Evolutionary conservation across 1,139 yeast species (phyloP).

Genomic region (Ogataea hybrid): DNA sequence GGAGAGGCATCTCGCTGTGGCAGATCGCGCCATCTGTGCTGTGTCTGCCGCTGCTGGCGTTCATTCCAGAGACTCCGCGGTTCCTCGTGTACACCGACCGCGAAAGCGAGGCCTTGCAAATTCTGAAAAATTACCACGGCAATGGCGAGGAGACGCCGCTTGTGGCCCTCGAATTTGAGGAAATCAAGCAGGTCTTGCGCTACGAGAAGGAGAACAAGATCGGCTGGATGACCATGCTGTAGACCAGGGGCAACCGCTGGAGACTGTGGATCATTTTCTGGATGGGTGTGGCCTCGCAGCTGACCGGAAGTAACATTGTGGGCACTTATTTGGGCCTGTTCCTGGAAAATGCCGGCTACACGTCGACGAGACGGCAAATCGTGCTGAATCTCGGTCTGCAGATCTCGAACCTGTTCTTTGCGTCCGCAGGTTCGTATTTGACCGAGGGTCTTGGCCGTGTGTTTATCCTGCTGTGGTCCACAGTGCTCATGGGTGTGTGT

Average conservation of each 20-base stretch:
- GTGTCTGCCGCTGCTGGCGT: slow-evolving; percentile 31
- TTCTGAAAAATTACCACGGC: slow-evolving; percentile 37
- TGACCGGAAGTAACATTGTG: slow-evolving; percentile 45
- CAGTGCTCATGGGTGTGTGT: too few species aligned
- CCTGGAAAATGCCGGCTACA: slow-evolving; percentile 44
- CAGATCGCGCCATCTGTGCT: slow-evolving; percentile 39
- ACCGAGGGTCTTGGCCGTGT: too few species aligned
- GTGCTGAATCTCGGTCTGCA: slow-evolving; percentile 44
- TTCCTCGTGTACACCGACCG: slow-evolving; percentile 40
- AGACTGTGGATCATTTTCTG: slow-evolving; percentile 39
- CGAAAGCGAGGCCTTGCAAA: slow-evolving; percentile 37
- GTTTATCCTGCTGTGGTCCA: too few species aligned
- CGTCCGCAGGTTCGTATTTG: slow-evolving; percentile 34
- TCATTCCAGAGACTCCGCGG: slow-evolving; percentile 50
- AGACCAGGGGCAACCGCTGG: slow-evolving; percentile 36
- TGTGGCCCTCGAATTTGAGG: slow-evolving; percentile 37
- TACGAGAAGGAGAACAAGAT: slow-evolving; percentile 31
- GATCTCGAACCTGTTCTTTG: slow-evolving; percentile 40
- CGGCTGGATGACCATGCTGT: slow-evolving; percentile 40
- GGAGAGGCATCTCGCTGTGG: slow-evolving; percentile 48
- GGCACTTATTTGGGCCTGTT: slow-evolving; percentile 43
- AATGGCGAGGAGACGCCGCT: slow-evolving; percentile 36
- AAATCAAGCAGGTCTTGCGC: slow-evolving; percentile 40
- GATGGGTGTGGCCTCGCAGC: slow-evolving; percentile 42
- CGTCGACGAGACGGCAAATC: slow-evolving; percentile 38